Percentiles rank a stretch among this genome's conserved stretches.
Evolutionary conservation across 371 early-diverging fungal species (phyloP).

Genomic region (Capillidium rhysosporum): DNA sequence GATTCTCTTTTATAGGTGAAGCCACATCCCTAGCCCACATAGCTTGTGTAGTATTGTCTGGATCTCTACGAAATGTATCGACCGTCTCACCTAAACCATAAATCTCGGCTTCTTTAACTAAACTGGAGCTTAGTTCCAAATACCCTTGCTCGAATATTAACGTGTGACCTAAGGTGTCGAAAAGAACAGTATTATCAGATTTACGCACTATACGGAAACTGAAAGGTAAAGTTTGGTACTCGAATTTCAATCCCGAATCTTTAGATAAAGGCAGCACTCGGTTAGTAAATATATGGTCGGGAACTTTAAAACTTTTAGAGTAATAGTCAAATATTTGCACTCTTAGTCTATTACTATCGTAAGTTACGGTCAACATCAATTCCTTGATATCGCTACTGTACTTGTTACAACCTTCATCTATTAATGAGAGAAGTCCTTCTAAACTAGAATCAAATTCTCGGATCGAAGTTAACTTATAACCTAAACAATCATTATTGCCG

Average conservation of each 20-base stretch:
- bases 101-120: conserved; percentile 33
- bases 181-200: conserved; percentile 20
- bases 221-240: conserved; percentile 23
- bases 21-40: conserved; percentile 36
- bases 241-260: conserved; percentile 14
- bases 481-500: background rate
- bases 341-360: conserved; percentile 23
- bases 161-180: conserved; percentile 29
- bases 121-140: conserved; percentile 27
- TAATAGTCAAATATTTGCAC: conserved; percentile 28
- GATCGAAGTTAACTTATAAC: background rate
- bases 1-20: conserved; percentile 25
- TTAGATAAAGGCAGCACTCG: conserved; percentile 10
- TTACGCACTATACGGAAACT: conserved; percentile 29
- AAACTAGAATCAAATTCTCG: background rate
- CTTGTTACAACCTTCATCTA: conserved; percentile 9
- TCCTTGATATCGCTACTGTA: conserved; percentile 22
- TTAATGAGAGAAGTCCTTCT: conserved; percentile 4
- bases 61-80: conserved; percentile 22
- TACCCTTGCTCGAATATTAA: conserved; percentile 49
- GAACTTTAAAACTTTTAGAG: conserved; percentile 27
- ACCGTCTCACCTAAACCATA: conserved; percentile 51
- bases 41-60: conserved; percentile 14
- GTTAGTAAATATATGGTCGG: conserved; percentile 19
- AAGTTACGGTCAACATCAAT: conserved; percentile 21